phyloP scores from a whole-genome alignment of 2,329 filamentous ascomycete species.

The Mycogone perniciosa region DNA sequence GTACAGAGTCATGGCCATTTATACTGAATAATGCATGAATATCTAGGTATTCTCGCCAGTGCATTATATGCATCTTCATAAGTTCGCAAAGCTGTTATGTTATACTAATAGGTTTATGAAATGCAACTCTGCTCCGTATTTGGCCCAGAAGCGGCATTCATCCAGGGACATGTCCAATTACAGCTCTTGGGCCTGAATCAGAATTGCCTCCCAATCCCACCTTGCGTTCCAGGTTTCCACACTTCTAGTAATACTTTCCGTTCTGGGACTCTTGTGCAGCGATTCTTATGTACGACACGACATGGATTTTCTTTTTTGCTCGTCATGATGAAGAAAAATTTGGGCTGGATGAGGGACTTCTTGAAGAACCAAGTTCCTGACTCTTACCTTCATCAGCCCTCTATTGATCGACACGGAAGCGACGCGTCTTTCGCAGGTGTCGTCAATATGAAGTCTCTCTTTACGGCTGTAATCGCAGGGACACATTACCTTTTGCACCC shows the following conservation, averaged over 20 bases:
- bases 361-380: neutral
- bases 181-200: neutral
- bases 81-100: no score
- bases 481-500: conserved; percentile 36
- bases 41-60: no score
- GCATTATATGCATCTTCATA: no score
- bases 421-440: neutral
- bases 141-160: neutral
- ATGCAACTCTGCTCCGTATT: neutral
- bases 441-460: conserved; percentile 24
- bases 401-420: neutral
- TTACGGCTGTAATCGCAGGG: conserved; percentile 33
- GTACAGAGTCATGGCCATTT: no score
- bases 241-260: neutral
- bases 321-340: neutral
- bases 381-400: neutral
- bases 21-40: no score
- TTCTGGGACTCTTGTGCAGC: neutral
- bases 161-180: neutral
- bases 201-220: neutral
- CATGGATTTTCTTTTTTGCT: neutral
- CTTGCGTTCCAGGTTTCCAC: neutral
- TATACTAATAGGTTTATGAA: no score
- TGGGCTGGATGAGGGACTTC: conserved; percentile 1
- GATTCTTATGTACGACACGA: neutral